Evolutionary conservation across 1,139 yeast genomes (phyloP), one percentile per base, ranked within the genome.

Genomic region (Suhomyces kunorum): DNA sequence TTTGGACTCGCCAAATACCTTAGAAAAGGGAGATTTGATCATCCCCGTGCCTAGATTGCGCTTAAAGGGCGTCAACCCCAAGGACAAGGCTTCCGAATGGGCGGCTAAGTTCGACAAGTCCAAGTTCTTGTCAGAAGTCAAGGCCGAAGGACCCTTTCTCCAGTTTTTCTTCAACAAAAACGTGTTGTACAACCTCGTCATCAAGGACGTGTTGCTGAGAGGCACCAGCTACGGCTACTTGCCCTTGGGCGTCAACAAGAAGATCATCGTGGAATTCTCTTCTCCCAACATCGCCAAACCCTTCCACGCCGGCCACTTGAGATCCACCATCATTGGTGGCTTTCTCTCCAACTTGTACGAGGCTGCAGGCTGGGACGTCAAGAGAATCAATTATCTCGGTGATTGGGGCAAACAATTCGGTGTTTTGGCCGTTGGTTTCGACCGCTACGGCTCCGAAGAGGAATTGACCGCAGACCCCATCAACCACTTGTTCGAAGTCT

Each of bases 331-430:
- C 60, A 92, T 92, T 61, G 99, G 99, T 55, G 98, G 98, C n/a
- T 92, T 89, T 70, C 66, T 94, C 43, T 69, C 96, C 34, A 92
- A 90, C 65, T 76, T 92, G 63, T 88, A 92, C 61, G 96, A 90
- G 66, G 82, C 81, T 53, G 73, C 84, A 44, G 98, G 98, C 30
- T 92, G 92, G 86, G 80, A 87, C 13, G 98, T 94, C 31, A 70
- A 78, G 51, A 81, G 97, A 70, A 76, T 92, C 71, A 92, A 92
- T 70, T 92, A 94, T 68, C 76, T 92, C 53, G 99, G 99, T 59
- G 99, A 92, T 69, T 92, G 98, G 98, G 99, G 99, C 43, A 92
- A 94, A 68, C 99, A 92, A 71, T 92, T 92, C 59, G 99, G 98
- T 65, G 71, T 90, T 39, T 76, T 92, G 52, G 98, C 98, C 23